A percentile compares a stretch with the other conserved stretches of the same genome.
Evolutionary conservation across 352 stramenopile species (phyloP).

Genomic region (Phytophthora citricola): DNA sequence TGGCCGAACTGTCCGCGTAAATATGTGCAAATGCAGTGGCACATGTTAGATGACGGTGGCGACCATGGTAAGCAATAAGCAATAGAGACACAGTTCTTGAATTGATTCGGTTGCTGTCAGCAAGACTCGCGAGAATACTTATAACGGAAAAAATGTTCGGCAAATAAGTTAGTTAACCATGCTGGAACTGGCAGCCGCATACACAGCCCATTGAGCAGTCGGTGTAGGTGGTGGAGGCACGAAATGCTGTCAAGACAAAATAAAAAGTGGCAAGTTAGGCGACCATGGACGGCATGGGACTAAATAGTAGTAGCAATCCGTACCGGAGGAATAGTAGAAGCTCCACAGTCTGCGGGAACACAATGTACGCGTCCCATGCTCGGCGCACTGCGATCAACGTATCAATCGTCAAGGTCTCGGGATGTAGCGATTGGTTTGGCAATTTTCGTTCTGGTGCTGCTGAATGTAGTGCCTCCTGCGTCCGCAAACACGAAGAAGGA

Average conservation of each 20-base stretch:
- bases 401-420: slow-evolving; percentile 37
- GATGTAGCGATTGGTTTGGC: slow-evolving; percentile 20
- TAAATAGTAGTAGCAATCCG: neutral
- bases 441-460: neutral
- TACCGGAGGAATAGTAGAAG: slow-evolving; percentile 51
- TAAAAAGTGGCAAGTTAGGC: slow-evolving; percentile 5
- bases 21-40: slow-evolving; percentile 5
- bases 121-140: neutral
- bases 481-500: neutral
- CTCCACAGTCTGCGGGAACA: slow-evolving; percentile 30
- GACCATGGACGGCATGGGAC: neutral
- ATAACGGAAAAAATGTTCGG: no score
- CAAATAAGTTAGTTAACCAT: neutral
- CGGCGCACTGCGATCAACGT: slow-evolving; percentile 42
- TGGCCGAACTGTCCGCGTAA: slow-evolving; percentile 61
- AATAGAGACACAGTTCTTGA: slow-evolving; percentile 16
- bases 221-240: slow-evolving; percentile 40
- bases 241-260: slow-evolving; percentile 45
- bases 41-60: slow-evolving; percentile 12
- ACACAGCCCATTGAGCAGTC: slow-evolving; percentile 37
- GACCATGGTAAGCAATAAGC: slow-evolving; percentile 4
- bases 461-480: slow-evolving; percentile 1
- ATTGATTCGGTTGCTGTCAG: slow-evolving; percentile 9
- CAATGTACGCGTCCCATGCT: slow-evolving; percentile 48
- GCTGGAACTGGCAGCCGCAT: neutral